Evolutionary conservation across 2,329 filamentous ascomycete species (phyloP).

Genomic region (Erysiphe pisi): DNA sequence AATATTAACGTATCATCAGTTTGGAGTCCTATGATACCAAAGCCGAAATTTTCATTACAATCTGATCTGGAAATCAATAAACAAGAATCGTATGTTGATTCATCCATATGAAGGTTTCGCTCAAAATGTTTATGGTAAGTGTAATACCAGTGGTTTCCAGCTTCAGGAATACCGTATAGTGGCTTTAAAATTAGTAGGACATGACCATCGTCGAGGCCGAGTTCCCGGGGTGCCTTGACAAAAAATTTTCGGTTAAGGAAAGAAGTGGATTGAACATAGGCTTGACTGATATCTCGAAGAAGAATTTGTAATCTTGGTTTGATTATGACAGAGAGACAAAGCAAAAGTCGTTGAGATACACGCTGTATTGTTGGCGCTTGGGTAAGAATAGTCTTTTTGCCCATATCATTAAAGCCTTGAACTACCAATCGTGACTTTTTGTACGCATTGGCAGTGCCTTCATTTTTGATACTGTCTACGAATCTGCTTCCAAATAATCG

Average conservation of each 20-base stretch:
- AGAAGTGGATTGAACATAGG: slow-evolving; percentile 1
- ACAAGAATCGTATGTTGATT: slow-evolving; percentile 28
- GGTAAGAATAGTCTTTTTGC: not conserved
- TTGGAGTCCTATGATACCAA: slow-evolving; percentile 18
- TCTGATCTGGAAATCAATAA: not conserved
- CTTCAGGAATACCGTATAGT: slow-evolving; percentile 23
- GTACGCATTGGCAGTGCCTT: slow-evolving; percentile 27
- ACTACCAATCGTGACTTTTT: not conserved
- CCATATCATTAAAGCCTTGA: not conserved
- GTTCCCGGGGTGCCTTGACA: not conserved
- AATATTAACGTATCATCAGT: slow-evolving; percentile 9
- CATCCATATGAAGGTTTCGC: slow-evolving; percentile 26
- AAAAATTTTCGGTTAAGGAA: slow-evolving; percentile 9
- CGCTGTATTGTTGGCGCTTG: slow-evolving; percentile 1
- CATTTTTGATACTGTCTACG: slow-evolving; percentile 30
- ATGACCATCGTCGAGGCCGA: slow-evolving; percentile 11
- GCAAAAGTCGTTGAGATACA: slow-evolving; percentile 3
- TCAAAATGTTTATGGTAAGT: slow-evolving; percentile 27
- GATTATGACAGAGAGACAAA: not conserved
- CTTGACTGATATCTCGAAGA: not conserved
- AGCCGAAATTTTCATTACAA: not conserved
- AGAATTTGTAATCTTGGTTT: not conserved
- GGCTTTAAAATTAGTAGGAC: slow-evolving; percentile 1
- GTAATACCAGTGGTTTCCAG: slow-evolving; percentile 25
- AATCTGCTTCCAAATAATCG: slow-evolving; percentile 30